Base-by-base conservation (phyloP, 2,329 filamentous ascomycete genomes). In the Chalara sp. region DNA sequence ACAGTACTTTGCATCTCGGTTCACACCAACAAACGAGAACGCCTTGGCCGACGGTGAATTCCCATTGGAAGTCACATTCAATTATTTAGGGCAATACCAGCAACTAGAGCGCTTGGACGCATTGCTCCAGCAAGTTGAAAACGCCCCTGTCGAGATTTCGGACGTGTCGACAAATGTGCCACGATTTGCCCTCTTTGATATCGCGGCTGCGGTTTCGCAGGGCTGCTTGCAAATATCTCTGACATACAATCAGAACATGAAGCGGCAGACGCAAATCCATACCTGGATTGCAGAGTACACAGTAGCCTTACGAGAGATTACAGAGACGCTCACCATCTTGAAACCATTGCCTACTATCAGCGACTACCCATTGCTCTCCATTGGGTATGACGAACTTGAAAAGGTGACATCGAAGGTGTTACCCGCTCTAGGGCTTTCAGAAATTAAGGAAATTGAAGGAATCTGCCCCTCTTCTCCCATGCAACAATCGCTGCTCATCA, bases 341-440 rank as follows among this genome's bases (percentile, higher is more conserved):
- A n/a, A n/a, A n/a, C 13, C 46, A 31, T 13, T 50, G 40, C 6
- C 32, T 6, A 57, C 53, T 6, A 44, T 50, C 5, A 47, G 32
- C 12, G 55, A 57, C 32, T 57, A 55, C 44, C 53, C 55, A 6
- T 47, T 53, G n/a, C 39, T 57, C 5, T 41, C 53, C 13, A 11
- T 57, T 8, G 50, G 42, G 32, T 43, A 53, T 11, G 30, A 43
- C 31, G 32, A 35, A 2, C 37, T 53, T 6, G n/a, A n/a, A n/a
- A n/a, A n/a, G n/a, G n/a, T n/a, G 6, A 33, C 5, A 44, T n/a
- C n/a, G 29, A 32, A 42, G 7, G 32, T 11, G 4, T 13, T 54
- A 12, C 40, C 48, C 11, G 29, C 4, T 6, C 10, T 51, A 11
- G 48, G 29, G 8, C 29, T 48, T 31, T 44, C 46, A 10, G 28